phyloP scores from a whole-genome alignment of 148 eudicot genomes.

The Arbutus unedo region DNA sequence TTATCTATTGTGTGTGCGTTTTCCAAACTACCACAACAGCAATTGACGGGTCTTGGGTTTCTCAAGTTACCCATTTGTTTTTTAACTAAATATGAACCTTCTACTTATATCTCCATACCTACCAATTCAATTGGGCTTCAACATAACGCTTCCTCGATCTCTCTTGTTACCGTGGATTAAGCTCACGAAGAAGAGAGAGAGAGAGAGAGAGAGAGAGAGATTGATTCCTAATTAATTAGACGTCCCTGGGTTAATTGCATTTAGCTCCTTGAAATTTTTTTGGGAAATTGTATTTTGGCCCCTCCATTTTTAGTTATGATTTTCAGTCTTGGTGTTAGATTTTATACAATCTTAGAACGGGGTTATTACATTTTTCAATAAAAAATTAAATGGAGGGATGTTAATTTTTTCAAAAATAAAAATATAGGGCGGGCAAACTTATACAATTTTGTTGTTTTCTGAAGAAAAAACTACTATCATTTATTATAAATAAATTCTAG shows the following conservation, averaged over 20 bases:
- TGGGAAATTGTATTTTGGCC: not conserved
- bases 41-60: not conserved
- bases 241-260: not conserved
- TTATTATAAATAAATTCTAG: too few relatives aligned
- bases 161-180: not conserved
- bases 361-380: too few relatives aligned
- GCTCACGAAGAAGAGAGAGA: not conserved
- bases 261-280: not conserved
- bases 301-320: not conserved
- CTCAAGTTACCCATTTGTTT: slow-evolving; percentile 31
- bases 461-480: too few relatives aligned
- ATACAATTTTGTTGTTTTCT: too few relatives aligned
- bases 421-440: too few relatives aligned
- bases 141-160: not conserved
- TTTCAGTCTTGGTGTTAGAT: not conserved
- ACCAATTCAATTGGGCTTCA: slow-evolving; percentile 11
- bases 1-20: not conserved
- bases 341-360: too few relatives aligned
- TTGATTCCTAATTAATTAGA: not conserved
- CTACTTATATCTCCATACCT: slow-evolving; percentile 16
- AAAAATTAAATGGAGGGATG: too few relatives aligned
- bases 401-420: too few relatives aligned
- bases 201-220: slow-evolving; percentile 10
- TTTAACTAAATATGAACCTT: slow-evolving; percentile 18
- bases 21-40: slow-evolving; percentile 36